A percentile compares a stretch with the other conserved stretches of the same genome.
Conservation (phyloP, 2,329 filamentous ascomycete genomes). For the Venturia pyrina region DNA sequence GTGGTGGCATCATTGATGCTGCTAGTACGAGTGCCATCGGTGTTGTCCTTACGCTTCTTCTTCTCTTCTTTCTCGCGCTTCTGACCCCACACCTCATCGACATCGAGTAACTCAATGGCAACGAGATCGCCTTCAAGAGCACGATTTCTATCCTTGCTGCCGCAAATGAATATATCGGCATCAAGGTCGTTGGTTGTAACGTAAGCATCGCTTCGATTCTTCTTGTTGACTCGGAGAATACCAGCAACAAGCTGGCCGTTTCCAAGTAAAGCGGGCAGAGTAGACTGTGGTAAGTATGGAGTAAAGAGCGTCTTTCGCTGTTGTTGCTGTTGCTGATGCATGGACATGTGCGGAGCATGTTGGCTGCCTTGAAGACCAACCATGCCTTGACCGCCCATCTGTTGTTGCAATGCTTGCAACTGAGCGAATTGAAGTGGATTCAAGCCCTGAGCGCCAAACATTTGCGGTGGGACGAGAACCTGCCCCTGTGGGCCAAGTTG, state of each 20-base stretch:
- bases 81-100: slow-evolving; percentile 97
- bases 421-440: slow-evolving; percentile 83
- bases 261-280: slow-evolving; percentile 76
- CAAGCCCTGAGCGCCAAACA: slow-evolving; percentile 77
- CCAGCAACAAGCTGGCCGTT: slow-evolving; percentile 93
- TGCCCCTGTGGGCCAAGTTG: slow-evolving; percentile 77
- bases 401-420: slow-evolving; percentile 83
- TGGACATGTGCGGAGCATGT: slow-evolving; percentile 54
- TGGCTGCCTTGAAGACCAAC: slow-evolving; percentile 56
- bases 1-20: slow-evolving; percentile 54
- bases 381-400: slow-evolving; percentile 67
- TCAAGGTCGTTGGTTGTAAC: slow-evolving; percentile 91
- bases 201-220: slow-evolving; percentile 97
- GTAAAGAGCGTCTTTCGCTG: slow-evolving; percentile 98
- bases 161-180: slow-evolving; percentile 98
- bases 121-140: slow-evolving; percentile 93
- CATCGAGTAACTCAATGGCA: slow-evolving; percentile 89
- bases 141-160: slow-evolving; percentile 96
- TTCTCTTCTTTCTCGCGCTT: slow-evolving; percentile 99
- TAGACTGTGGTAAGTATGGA: slow-evolving; percentile 91
- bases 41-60: slow-evolving; percentile 99
- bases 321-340: slow-evolving; percentile 53
- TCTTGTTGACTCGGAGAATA: slow-evolving; percentile 97
- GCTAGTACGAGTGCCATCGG: slow-evolving; percentile 68
- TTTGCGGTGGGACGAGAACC: slow-evolving; percentile 71